Evolutionary conservation across 179 eudicot genomes (phyloP).

Genomic region (Corrigiola litoralis): DNA sequence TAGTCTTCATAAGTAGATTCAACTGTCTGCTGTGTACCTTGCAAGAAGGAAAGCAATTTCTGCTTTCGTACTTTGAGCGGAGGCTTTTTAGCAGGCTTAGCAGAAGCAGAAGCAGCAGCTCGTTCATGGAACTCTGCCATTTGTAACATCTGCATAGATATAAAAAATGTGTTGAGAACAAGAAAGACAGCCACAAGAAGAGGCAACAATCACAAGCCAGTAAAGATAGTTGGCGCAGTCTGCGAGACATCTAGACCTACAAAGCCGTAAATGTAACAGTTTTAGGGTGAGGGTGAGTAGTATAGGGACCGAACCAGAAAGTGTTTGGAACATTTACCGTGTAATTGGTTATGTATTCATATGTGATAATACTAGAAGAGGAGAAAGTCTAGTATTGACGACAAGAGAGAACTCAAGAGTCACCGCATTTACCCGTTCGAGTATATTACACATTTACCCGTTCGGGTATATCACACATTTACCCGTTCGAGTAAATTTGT

Average conservation of each 20-base stretch:
- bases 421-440: too few relatives aligned
- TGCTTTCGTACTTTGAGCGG: slow-evolving; percentile 79
- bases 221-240: neutral
- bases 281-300: neutral
- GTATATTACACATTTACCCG: too few relatives aligned
- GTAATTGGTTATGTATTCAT: too few relatives aligned
- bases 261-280: neutral
- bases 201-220: slow-evolving; percentile 7
- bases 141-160: slow-evolving; percentile 77
- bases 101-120: slow-evolving; percentile 61
- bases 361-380: too few relatives aligned
- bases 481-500: too few relatives aligned
- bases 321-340: too few relatives aligned
- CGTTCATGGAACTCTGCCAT: slow-evolving; percentile 85
- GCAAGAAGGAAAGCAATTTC: slow-evolving; percentile 80
- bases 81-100: slow-evolving; percentile 75
- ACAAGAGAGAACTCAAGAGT: too few relatives aligned
- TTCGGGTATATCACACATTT: too few relatives aligned
- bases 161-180: slow-evolving; percentile 6
- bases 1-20: too few relatives aligned
- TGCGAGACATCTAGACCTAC: neutral
- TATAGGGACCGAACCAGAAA: too few relatives aligned
- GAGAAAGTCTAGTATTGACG: too few relatives aligned
- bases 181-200: neutral
- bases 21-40: slow-evolving; percentile 52